Evolutionary conservation across 2,329 filamentous ascomycete species (phyloP).

Genomic region (Didymella glomerata): DNA sequence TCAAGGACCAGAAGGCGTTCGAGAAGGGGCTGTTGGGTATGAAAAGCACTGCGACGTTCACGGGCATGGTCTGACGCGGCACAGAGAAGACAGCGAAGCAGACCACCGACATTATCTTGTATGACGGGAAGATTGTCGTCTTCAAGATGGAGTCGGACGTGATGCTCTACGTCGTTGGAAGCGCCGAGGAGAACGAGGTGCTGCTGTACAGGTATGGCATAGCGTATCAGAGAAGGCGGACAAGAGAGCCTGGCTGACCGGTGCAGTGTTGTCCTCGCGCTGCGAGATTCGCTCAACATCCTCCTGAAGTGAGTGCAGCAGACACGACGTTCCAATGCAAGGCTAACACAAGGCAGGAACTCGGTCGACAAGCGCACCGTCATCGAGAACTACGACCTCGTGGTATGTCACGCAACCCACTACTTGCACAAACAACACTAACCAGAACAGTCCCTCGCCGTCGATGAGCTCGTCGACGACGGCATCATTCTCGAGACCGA

Average conservation of each 20-base stretch:
- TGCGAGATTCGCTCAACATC: constrained; percentile 88
- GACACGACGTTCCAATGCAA: not conserved
- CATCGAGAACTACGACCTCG: constrained; percentile 97
- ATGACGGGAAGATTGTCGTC: constrained; percentile 94
- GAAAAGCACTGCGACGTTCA: constrained; percentile 76
- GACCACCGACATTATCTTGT: constrained; percentile 93
- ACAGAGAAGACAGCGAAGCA: constrained; percentile 91
- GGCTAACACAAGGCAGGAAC: constrained; percentile 66
- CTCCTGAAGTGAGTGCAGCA: constrained; percentile 81
- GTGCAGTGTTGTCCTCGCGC: constrained; percentile 82
- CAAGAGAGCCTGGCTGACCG: constrained; percentile 24
- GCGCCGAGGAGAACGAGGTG: constrained; percentile 92
- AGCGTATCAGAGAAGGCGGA: not conserved
- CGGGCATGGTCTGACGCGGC: constrained; percentile 28
- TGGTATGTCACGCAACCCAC: constrained; percentile 52
- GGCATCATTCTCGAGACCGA: constrained; percentile 98
- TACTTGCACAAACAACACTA: constrained; percentile 58
- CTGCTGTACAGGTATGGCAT: constrained; percentile 76
- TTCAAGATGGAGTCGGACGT: constrained; percentile 99
- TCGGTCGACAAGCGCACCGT: constrained; percentile 97
- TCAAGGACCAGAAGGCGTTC: constrained; percentile 95
- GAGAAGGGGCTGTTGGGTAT: constrained; percentile 83
- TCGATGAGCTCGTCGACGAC: constrained; percentile 75
- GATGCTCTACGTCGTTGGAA: constrained; percentile 93
- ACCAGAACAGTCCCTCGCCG: constrained; percentile 86